These are phyloP conservation scores for Scleromitrula shiraiana DNA, from an alignment of 2,329 filamentous ascomycete species.

Conservation along the genomic window DNA sequence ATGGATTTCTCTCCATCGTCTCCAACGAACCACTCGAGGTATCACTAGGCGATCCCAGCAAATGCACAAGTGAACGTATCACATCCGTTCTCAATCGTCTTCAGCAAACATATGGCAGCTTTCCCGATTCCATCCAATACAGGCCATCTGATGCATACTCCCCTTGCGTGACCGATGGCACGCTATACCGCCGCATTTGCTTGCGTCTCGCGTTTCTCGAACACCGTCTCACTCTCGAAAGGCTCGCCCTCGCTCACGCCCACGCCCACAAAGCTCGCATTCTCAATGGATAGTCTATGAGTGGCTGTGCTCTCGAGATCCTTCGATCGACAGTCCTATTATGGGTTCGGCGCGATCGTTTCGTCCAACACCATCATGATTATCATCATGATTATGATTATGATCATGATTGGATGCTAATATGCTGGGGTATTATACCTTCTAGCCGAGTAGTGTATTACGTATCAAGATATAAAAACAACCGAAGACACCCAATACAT, in stretches of 20 bases:
- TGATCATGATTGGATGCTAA: conserved; percentile 41
- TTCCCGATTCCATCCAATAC: conserved; percentile 29
- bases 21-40: conserved; percentile 53
- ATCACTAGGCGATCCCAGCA: conserved; percentile 30
- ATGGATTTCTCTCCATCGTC: conserved; percentile 40
- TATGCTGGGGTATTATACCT: conserved; percentile 43
- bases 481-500: conserved; percentile 28
- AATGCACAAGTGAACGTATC: conserved; percentile 19
- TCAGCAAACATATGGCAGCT: conserved; percentile 33
- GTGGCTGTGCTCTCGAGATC: conserved; percentile 39
- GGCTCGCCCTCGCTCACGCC: too few species aligned
- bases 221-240: conserved; percentile 51
- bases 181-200: conserved; percentile 39
- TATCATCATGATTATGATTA: too few species aligned
- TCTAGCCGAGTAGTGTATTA: conserved; percentile 43
- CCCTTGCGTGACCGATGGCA: conserved; percentile 27
- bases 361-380: conserved; percentile 35
- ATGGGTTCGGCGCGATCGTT: conserved; percentile 42
- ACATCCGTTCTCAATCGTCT: conserved; percentile 10
- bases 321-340: conserved; percentile 38
- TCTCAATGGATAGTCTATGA: conserved; percentile 34
- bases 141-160: conserved; percentile 35
- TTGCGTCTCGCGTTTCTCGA: conserved; percentile 44
- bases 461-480: conserved; percentile 42
- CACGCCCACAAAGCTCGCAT: conserved; percentile 40